These are phyloP conservation scores for Gymnopus androsaceus DNA, from an alignment of 1,284 basidiomycete genomes.

Conservation along the genomic window DNA sequence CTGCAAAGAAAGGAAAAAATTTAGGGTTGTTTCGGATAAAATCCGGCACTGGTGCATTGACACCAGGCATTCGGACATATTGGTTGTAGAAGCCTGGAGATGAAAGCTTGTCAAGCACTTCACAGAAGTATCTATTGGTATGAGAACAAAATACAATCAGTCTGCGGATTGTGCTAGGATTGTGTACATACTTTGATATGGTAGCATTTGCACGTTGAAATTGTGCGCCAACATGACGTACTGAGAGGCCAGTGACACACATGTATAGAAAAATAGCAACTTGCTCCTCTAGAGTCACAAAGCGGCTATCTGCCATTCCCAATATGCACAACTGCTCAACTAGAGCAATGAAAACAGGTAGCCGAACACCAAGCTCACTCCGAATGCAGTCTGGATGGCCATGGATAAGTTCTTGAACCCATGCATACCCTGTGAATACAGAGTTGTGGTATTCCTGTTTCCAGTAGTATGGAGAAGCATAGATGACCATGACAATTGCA, in stretches of 20 bases:
- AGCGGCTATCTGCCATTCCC: neutral
- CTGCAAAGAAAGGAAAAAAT: conserved; percentile 27
- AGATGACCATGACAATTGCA: conserved; percentile 1
- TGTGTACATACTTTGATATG: conserved; percentile 10
- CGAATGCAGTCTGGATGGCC: conserved; percentile 31
- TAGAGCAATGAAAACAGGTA: conserved; percentile 18
- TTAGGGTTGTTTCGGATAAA: conserved; percentile 11
- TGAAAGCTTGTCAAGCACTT: conserved; percentile 2
- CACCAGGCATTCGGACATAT: conserved; percentile 4
- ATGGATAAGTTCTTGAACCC: conserved; percentile 31
- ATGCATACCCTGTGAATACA: conserved; percentile 26
- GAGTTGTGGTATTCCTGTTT: conserved; percentile 26
- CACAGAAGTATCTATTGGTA: conserved; percentile 5
- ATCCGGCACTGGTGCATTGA: neutral
- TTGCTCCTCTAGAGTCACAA: neutral
- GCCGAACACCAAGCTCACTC: conserved; percentile 25
- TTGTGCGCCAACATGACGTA: neutral
- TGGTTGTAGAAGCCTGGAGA: conserved; percentile 9
- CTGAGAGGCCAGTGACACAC: conserved; percentile 1
- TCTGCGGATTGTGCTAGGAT: neutral
- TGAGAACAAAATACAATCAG: neutral
- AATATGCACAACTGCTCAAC: neutral
- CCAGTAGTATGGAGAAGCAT: conserved; percentile 24
- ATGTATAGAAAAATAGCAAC: conserved; percentile 8
- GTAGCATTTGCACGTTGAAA: conserved; percentile 5